Evolutionary conservation across 176 grass and related monocot species (phyloP).

Genomic region (Thalia dealbata): DNA sequence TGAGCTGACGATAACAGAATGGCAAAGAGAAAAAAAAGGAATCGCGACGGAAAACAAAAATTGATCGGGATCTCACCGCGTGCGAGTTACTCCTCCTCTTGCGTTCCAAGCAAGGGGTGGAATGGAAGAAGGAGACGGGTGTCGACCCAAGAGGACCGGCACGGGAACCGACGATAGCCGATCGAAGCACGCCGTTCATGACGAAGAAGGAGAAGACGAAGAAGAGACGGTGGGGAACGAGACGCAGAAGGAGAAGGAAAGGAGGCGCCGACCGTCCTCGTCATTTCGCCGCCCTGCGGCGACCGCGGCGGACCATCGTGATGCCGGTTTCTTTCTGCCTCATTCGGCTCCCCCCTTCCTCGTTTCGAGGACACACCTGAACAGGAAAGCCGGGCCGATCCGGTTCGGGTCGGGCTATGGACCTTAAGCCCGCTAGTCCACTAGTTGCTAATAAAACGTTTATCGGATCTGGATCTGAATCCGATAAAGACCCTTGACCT

Average conservation of each 20-base stretch:
- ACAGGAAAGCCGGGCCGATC: too few relatives aligned
- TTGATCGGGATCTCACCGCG: slow-evolving; percentile 29
- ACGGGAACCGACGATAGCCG: background rate
- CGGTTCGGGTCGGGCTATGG: too few relatives aligned
- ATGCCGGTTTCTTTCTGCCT: background rate
- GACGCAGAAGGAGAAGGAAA: background rate
- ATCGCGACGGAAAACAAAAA: background rate
- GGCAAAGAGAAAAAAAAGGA: too few relatives aligned
- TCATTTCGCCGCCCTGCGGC: background rate
- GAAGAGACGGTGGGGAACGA: background rate
- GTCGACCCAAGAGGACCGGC: slow-evolving; percentile 21
- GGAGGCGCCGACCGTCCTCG: background rate
- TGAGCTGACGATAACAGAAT: background rate
- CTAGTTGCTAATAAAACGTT: too few relatives aligned
- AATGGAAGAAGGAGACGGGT: slow-evolving; percentile 49
- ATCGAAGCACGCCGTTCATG: background rate
- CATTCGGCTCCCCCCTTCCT: background rate
- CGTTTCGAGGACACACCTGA: too few relatives aligned
- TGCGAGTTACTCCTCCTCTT: slow-evolving; percentile 65
- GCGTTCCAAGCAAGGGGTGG: slow-evolving; percentile 51
- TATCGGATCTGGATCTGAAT: too few relatives aligned
- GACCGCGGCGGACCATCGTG: background rate
- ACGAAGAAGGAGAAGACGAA: background rate
- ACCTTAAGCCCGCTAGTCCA: too few relatives aligned
- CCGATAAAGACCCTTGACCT: too few relatives aligned